Evolutionary conservation across 805 yeast genomes (phyloP), one percentile per base, ranked within the genome.

Genomic region (Yamadazyma sp.): DNA sequence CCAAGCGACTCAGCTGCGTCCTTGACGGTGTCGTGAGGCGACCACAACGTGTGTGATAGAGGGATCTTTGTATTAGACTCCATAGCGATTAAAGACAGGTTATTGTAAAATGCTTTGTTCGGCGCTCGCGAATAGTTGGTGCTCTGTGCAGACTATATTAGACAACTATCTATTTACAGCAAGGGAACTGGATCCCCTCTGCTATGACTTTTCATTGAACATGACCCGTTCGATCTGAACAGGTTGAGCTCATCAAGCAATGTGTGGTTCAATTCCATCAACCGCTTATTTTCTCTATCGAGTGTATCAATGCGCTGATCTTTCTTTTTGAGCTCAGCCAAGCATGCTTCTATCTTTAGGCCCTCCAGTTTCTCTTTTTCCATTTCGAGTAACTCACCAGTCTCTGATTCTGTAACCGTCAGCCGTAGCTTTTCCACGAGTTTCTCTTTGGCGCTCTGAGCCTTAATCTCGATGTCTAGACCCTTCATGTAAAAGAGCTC

Each of bases 1-100:
- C 99, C 99, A 8, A 93, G 68, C 2, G 88, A 77, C 56, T 93
- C 99, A 0, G 97, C 96, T 11, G 87, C 96, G 67, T 93, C 99
- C 53, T 82, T 84, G 19, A 95, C 96, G 0, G 99, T 93, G 59
- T 93, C 98, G 42, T 85, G 82, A 6, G 98, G 97, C 7, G 98
- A 90, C 99, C 98, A 91, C 42, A 93, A 72, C 1, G 97, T 86
- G 60, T 88, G 95, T 1, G 96, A 88, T 22, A 77, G 64, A 6
- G 86, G 85, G 22, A 79, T 64, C 46, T 74, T 73, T 4, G 67
- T 52, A 26, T 54, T 47, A 5, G 62, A 49, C 26, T 62, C 67
- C 68, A 62, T 62, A 11, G 14, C 47, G 32, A 12, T 22, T n/a
- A n/a, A n/a, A n/a, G n/a, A n/a, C n/a, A n/a, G 25, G 12, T 11